Evolutionary conservation across 1,139 yeast species (phyloP).

Genomic region (Debaryomycetaceae sp.): DNA sequence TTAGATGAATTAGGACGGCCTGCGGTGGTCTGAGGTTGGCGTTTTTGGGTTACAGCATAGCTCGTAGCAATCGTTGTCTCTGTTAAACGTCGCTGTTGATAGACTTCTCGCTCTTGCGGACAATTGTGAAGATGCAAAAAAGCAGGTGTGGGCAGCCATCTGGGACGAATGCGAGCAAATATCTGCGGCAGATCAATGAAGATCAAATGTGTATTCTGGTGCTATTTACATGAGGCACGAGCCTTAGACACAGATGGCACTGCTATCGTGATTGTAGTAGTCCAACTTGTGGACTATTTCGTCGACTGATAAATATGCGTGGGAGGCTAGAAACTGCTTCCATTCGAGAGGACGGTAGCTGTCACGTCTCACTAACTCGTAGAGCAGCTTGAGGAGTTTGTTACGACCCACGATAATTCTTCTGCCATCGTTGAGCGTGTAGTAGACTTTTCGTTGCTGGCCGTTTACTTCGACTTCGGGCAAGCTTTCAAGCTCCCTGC

Average conservation of each 20-base stretch:
- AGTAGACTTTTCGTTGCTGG: constrained; percentile 40
- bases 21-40: too few species aligned
- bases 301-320: constrained; percentile 35
- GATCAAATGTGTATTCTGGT: not conserved
- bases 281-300: constrained; percentile 42
- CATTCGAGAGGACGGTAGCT: constrained; percentile 43
- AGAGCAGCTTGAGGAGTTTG: constrained; percentile 52
- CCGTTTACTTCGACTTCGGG: constrained; percentile 31
- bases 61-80: too few species aligned
- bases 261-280: constrained; percentile 30
- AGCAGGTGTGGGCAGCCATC: too few species aligned
- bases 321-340: constrained; percentile 40
- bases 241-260: constrained; percentile 18
- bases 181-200: not conserved
- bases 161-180: too few species aligned
- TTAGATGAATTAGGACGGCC: too few species aligned
- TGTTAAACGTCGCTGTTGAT: too few species aligned
- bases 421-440: constrained; percentile 45
- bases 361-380: constrained; percentile 48
- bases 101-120: too few species aligned
- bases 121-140: too few species aligned
- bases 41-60: too few species aligned
- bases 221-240: constrained; percentile 1
- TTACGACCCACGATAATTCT: constrained; percentile 61
- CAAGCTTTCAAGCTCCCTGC: constrained; percentile 22